Evolutionary conservation across 2,329 filamentous ascomycete genomes (phyloP).

Genomic region (Cryphonectria nitschkei): DNA sequence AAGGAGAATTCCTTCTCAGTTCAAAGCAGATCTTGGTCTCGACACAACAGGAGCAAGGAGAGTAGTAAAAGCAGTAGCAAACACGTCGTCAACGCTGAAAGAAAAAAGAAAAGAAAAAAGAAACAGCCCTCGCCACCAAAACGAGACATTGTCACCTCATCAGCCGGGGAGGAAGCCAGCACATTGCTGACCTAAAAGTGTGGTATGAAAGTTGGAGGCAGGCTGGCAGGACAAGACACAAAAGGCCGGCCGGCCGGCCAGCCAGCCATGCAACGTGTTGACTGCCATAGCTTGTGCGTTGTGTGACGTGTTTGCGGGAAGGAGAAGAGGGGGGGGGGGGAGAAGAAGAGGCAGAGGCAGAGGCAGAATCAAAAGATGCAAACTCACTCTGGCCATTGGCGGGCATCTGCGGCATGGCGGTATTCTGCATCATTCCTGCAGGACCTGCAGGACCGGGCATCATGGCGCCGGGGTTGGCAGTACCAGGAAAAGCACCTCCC

Average conservation of each 20-base stretch:
- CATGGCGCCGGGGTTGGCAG: constrained; percentile 50
- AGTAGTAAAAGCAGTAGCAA: background rate
- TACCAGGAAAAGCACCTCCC: constrained; percentile 54
- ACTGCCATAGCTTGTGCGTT: constrained; percentile 16
- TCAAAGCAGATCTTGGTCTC: background rate
- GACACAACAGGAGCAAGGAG: background rate
- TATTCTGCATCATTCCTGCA: constrained; percentile 66
- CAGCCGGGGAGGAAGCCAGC: background rate
- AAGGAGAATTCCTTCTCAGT: background rate
- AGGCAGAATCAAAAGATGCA: constrained; percentile 35
- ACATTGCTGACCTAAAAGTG: constrained; percentile 1
- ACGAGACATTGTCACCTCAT: background rate
- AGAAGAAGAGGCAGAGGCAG: constrained; percentile 31
- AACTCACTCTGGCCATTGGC: constrained; percentile 64
- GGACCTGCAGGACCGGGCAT: constrained; percentile 58
- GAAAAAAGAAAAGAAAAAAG: background rate
- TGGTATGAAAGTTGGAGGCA: constrained; percentile 6
- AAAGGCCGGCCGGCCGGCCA: constrained; percentile 26
- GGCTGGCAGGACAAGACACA: constrained; percentile 26
- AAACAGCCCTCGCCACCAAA: background rate
- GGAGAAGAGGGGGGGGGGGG: background rate
- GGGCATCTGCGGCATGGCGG: constrained; percentile 62
- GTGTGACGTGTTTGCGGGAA: constrained; percentile 21
- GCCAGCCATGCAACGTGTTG: background rate
- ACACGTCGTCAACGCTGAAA: constrained; percentile 5